Evolutionary conservation across 2,329 filamentous ascomycete genomes (phyloP).

Genomic region (Trichoderma guizhouense): DNA sequence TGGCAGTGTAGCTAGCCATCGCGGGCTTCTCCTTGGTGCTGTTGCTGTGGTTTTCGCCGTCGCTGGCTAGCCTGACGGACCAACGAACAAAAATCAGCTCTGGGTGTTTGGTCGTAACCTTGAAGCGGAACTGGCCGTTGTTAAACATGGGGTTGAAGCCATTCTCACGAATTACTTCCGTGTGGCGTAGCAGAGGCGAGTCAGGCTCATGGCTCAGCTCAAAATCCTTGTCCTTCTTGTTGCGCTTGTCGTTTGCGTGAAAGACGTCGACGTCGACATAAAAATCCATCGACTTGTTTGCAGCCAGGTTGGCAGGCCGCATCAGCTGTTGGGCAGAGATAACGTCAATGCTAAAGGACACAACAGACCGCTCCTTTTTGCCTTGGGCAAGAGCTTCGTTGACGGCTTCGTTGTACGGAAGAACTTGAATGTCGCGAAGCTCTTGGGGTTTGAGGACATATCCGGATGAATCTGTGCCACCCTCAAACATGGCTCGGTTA

Average conservation of each 20-base stretch:
- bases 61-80: conserved; percentile 82
- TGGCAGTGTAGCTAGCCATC: conserved; percentile 87
- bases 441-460: conserved; percentile 92
- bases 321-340: conserved; percentile 95
- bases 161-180: conserved; percentile 78
- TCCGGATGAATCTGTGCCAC: conserved; percentile 78
- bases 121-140: conserved; percentile 73
- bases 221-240: conserved; percentile 74
- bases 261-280: conserved; percentile 96
- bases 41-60: conserved; percentile 62
- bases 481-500: conserved; percentile 96
- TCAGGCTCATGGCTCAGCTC: conserved; percentile 44
- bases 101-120: conserved; percentile 88
- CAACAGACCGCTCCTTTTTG: conserved; percentile 75
- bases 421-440: conserved; percentile 67
- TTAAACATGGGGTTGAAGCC: conserved; percentile 86
- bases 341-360: conserved; percentile 82
- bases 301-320: conserved; percentile 69
- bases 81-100: conserved; percentile 91
- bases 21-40: conserved; percentile 51
- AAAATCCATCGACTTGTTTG: conserved; percentile 75
- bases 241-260: conserved; percentile 87
- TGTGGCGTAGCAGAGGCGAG: conserved; percentile 72
- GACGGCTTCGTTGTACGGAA: conserved; percentile 45
- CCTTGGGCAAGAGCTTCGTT: conserved; percentile 50